Evolutionary conservation across 306 rosid genomes (phyloP).

Genomic region (Pachyrhizus erosus): DNA sequence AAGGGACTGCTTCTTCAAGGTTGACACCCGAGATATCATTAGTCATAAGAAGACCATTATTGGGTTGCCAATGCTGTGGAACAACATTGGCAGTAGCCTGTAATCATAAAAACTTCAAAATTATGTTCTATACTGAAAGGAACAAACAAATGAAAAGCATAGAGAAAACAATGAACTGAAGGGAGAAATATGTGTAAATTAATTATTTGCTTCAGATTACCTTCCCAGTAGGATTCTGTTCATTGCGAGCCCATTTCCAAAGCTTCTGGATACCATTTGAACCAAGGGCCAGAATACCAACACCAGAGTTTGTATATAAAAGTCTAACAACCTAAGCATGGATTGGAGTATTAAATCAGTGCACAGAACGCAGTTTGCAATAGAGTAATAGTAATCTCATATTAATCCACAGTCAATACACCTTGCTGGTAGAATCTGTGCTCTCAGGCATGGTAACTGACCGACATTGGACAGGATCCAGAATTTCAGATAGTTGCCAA

Average conservation of each 20-base stretch:
- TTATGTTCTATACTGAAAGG: constrained; percentile 38
- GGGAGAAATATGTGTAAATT: constrained; percentile 1
- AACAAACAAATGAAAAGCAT: constrained; percentile 20
- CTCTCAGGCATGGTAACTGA: constrained; percentile 82
- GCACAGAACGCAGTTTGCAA: constrained; percentile 11
- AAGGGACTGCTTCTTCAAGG: constrained; percentile 86
- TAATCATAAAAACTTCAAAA: constrained; percentile 52
- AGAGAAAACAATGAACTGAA: constrained; percentile 24
- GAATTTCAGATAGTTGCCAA: constrained; percentile 85
- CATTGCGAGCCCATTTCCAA: constrained; percentile 87
- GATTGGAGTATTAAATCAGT: constrained; percentile 18
- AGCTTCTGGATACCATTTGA: constrained; percentile 84
- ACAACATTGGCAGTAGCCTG: constrained; percentile 90
- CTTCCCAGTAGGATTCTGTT: constrained; percentile 76
- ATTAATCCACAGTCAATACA: constrained; percentile 43
- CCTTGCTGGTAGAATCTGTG: constrained; percentile 80
- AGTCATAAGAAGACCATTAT: constrained; percentile 81
- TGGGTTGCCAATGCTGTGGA: constrained; percentile 89
- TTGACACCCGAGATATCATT: constrained; percentile 78
- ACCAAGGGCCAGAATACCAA: constrained; percentile 88
- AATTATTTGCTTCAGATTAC: constrained; percentile 46
- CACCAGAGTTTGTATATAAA: constrained; percentile 75
- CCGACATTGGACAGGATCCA: constrained; percentile 73
- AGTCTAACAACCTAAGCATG: constrained; percentile 75
- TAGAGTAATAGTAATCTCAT: constrained; percentile 18